phyloP scores from a whole-genome alignment of 441 rosid genomes.

The Gossypium trilobum region DNA sequence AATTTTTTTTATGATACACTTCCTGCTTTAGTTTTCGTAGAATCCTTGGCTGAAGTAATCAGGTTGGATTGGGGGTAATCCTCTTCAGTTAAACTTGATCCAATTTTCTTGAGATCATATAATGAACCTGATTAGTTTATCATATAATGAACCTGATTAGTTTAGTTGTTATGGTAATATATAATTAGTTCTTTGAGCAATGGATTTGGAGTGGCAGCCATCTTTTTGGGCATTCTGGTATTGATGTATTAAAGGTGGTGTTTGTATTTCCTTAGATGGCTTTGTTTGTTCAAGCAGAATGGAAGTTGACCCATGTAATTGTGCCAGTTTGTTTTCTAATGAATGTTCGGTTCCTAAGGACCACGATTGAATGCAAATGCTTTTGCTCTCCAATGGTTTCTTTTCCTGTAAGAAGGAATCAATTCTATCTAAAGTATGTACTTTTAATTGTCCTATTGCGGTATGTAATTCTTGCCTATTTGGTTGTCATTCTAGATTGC shows the following conservation, averaged over 20 bases:
- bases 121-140: background rate
- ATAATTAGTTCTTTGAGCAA: background rate
- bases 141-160: background rate
- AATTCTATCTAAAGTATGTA: background rate
- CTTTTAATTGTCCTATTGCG: background rate
- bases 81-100: constrained; percentile 1
- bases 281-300: constrained; percentile 1
- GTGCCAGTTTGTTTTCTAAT: background rate
- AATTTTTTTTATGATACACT: background rate
- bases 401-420: background rate
- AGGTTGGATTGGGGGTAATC: background rate
- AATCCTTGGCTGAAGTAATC: background rate
- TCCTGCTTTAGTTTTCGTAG: background rate
- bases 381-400: background rate
- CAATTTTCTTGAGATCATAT: background rate
- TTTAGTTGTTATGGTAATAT: background rate
- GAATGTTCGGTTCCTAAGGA: background rate
- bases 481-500: constrained; percentile 4
- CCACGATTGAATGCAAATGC: background rate
- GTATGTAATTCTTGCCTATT: background rate
- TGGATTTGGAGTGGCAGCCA: background rate
- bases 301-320: background rate
- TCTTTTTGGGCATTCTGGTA: background rate
- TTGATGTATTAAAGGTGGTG: background rate
- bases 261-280: background rate